Conservation (phyloP, 805 yeast species). For the Candida anglica region DNA sequence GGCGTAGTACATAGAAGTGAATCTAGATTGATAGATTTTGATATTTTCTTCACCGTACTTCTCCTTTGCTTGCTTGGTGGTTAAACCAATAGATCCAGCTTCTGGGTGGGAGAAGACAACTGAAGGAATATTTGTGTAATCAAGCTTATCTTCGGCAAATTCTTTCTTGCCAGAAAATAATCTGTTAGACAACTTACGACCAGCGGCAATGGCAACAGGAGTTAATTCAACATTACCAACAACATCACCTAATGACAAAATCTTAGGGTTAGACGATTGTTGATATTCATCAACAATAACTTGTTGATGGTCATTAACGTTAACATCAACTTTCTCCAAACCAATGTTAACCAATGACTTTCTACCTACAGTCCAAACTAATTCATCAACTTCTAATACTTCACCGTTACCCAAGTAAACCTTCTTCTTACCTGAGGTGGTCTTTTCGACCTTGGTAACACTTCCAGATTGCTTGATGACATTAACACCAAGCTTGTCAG, state of each 20-base stretch:
- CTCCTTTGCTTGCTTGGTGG: conserved; percentile 72
- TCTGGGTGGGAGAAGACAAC: conserved; percentile 99
- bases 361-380: conserved; percentile 96
- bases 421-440: conserved; percentile 30
- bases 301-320: conserved; percentile 56
- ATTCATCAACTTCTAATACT: conserved; percentile 58
- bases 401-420: conserved; percentile 36
- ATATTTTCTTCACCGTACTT: conserved; percentile 77
- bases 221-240: conserved; percentile 91
- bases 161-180: conserved; percentile 73
- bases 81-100: conserved; percentile 88
- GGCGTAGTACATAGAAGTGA: conserved; percentile 91
- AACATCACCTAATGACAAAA: conserved; percentile 91
- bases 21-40: conserved; percentile 77
- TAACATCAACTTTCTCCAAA: conserved; percentile 70
- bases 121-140: conserved; percentile 83
- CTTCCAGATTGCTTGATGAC: conserved; percentile 64
- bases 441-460: conserved; percentile 31
- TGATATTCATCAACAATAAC: conserved; percentile 85
- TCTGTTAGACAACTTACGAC: conserved; percentile 89
- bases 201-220: conserved; percentile 98
- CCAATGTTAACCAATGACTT: conserved; percentile 70
- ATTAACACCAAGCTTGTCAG: conserved; percentile 69
- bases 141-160: conserved; percentile 74
- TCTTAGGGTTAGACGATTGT: conserved; percentile 63